These are phyloP conservation scores for Lactarius trivialis DNA, from an alignment of 768 basidiomycete species.

Conservation along the genomic window DNA sequence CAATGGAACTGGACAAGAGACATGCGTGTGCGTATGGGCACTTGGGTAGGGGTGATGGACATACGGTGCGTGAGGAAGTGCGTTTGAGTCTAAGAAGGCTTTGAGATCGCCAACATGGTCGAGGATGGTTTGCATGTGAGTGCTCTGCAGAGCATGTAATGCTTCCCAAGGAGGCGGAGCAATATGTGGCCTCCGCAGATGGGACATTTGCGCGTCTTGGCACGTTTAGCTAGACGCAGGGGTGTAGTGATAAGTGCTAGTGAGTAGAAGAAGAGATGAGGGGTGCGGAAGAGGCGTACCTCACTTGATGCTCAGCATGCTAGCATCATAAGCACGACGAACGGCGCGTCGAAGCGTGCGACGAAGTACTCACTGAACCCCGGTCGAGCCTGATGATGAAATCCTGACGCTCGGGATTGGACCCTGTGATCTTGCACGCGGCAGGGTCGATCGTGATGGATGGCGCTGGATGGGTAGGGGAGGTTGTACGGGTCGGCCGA, in stretches of 20 bases:
- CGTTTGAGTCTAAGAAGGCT: constrained; percentile 39
- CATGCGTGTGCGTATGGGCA: constrained; percentile 18
- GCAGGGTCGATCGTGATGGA: constrained; percentile 41
- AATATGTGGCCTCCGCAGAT: constrained; percentile 69
- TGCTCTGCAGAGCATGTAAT: constrained; percentile 58
- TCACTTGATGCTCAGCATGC: not conserved
- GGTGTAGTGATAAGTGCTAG: not conserved
- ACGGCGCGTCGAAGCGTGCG: constrained; percentile 47
- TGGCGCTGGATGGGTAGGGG: constrained; percentile 48
- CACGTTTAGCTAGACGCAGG: constrained; percentile 51
- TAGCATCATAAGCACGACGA: constrained; percentile 28
- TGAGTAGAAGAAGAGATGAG: too few relatives aligned
- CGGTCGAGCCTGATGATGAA: constrained; percentile 53
- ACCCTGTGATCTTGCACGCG: constrained; percentile 50
- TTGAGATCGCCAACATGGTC: constrained; percentile 56
- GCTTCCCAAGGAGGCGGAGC: constrained; percentile 56
- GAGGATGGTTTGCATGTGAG: constrained; percentile 65
- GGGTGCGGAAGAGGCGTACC: not conserved
- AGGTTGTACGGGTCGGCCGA: constrained; percentile 41
- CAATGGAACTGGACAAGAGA: constrained; percentile 23
- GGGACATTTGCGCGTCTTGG: constrained; percentile 70
- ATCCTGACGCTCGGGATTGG: constrained; percentile 65
- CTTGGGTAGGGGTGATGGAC: constrained; percentile 23
- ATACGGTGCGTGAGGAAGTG: constrained; percentile 45
- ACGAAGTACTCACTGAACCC: constrained; percentile 45